Conservation (phyloP, 2,329 filamentous ascomycete species). For the Domatiomyces globalis region DNA sequence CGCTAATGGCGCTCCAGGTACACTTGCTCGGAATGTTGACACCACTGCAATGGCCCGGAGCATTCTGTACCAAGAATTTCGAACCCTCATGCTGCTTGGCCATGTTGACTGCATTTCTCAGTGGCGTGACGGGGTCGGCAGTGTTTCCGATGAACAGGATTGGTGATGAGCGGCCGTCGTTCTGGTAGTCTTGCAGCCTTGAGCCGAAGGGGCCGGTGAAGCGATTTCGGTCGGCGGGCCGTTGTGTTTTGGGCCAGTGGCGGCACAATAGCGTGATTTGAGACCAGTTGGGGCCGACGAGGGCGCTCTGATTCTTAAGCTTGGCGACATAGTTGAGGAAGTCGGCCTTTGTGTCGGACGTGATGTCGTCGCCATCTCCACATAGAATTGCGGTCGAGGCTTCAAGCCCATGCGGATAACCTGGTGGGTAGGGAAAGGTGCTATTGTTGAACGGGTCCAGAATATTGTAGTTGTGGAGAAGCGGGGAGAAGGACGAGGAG, state of each 20-base stretch:
- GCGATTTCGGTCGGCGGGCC: conserved; percentile 22
- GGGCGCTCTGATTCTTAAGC: conserved; percentile 11
- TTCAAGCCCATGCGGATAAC: conserved; percentile 12
- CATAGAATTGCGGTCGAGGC: conserved; percentile 14
- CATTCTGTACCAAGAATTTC: conserved; percentile 32
- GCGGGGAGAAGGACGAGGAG: conserved; percentile 25
- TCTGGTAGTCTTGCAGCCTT: conserved; percentile 13
- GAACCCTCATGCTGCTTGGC: conserved; percentile 30
- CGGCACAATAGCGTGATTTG: conserved; percentile 24
- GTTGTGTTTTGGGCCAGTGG: conserved; percentile 22
- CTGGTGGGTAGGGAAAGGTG: conserved; percentile 1
- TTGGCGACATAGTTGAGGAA: conserved; percentile 9
- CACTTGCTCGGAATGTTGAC: conserved; percentile 26
- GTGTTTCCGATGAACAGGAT: conserved; percentile 45
- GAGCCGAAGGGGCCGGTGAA: conserved; percentile 23
- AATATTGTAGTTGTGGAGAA: neutral
- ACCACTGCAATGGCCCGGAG: conserved; percentile 24
- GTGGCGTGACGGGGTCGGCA: conserved; percentile 46
- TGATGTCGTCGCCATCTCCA: conserved; percentile 17
- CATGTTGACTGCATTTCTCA: conserved; percentile 28
- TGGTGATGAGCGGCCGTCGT: conserved; percentile 31
- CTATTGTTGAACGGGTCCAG: conserved; percentile 1
- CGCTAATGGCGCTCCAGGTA: conserved; percentile 23
- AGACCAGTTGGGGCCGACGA: conserved; percentile 24
- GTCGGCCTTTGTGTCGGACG: conserved; percentile 10